These are phyloP conservation scores for Pichia sp. DNA, from an alignment of 1,139 yeast species.

Conservation along the genomic window DNA sequence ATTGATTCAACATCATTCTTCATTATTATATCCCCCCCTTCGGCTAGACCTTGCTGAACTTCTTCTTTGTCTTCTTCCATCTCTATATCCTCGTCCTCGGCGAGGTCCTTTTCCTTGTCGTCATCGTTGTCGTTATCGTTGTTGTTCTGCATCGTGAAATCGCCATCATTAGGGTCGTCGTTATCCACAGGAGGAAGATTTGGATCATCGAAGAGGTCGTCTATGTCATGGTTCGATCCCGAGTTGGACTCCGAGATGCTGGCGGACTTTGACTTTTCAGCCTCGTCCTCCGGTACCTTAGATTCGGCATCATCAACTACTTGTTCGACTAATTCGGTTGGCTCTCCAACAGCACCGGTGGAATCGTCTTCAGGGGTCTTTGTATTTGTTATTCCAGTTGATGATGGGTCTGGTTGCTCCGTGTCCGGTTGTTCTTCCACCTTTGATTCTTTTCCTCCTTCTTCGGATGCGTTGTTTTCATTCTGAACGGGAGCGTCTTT, in stretches of 20 bases:
- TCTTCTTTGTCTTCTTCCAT: too few relatives aligned
- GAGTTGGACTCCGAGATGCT: neutral
- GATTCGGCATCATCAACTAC: neutral
- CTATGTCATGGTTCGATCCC: conserved; percentile 1
- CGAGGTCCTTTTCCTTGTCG: neutral
- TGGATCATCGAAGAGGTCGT: conserved; percentile 9
- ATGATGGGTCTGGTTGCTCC: neutral
- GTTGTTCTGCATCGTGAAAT: conserved; percentile 1
- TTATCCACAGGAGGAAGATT: conserved; percentile 2
- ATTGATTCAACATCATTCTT: too few relatives aligned
- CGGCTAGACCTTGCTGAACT: too few relatives aligned
- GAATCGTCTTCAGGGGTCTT: neutral
- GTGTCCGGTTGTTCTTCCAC: neutral
- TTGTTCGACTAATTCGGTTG: neutral
- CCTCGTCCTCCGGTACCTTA: neutral
- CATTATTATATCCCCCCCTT: too few relatives aligned
- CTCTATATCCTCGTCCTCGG: neutral
- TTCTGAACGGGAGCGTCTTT: too few relatives aligned
- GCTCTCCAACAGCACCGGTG: neutral
- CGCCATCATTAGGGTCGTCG: conserved; percentile 8
- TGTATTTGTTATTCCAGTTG: too few relatives aligned
- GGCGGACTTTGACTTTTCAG: neutral
- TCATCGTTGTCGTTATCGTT: conserved; percentile 4
- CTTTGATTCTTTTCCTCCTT: neutral
- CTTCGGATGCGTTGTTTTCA: neutral